These are phyloP conservation scores for Penicillium arizonense DNA, from an alignment of 495 filamentous ascomycete species.

Conservation along the genomic window DNA sequence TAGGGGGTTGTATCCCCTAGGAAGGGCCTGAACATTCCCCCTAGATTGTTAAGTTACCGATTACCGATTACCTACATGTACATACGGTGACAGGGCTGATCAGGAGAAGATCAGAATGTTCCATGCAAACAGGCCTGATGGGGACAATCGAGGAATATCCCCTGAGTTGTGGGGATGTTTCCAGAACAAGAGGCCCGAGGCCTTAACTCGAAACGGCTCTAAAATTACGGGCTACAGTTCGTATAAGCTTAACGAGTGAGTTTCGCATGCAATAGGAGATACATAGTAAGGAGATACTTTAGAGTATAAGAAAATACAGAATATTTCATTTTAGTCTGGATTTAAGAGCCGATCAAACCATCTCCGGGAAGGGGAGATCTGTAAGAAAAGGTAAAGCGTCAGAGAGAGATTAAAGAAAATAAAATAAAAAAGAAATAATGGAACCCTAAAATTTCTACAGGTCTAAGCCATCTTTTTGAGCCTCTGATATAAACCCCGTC, in stretches of 20 bases:
- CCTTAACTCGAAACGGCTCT: constrained; percentile 2
- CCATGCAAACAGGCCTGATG: constrained; percentile 17
- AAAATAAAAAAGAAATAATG: constrained; percentile 14
- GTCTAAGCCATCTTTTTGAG: constrained; percentile 16
- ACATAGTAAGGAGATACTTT: no score
- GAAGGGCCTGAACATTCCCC: no score
- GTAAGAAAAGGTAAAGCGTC: neutral
- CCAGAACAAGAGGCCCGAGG: constrained; percentile 7
- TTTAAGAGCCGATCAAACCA: neutral
- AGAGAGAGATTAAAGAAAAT: constrained; percentile 10
- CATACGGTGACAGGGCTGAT: constrained; percentile 7
- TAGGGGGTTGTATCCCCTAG: neutral
- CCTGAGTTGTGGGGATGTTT: constrained; percentile 7
- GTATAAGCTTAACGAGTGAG: no score
- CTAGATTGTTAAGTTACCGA: no score
- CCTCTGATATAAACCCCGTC: constrained; percentile 24
- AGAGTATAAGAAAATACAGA: no score
- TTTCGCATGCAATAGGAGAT: no score
- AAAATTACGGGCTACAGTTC: neutral
- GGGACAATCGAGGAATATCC: constrained; percentile 14
- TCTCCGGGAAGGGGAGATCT: neutral
- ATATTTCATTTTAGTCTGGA: neutral
- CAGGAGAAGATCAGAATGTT: constrained; percentile 8
- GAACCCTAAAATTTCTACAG: constrained; percentile 26
- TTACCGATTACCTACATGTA: no score